Evolutionary conservation across 305 asterid species (phyloP).

Genomic region (Fraxinus ornus): DNA sequence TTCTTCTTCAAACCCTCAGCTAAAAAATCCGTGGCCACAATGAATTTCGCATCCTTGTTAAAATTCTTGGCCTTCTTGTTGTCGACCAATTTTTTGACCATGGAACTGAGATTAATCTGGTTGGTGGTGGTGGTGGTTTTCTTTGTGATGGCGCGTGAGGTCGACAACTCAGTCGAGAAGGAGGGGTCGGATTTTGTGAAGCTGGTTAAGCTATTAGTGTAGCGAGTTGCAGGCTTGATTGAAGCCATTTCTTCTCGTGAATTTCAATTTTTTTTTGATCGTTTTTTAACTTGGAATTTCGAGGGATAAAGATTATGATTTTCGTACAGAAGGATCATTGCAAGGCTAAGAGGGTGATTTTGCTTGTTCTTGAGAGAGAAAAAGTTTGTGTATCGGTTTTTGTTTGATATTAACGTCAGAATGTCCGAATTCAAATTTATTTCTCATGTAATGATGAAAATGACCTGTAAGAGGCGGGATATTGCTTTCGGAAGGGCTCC

Average conservation of each 20-base stretch:
- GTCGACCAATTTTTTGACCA: constrained; percentile 71
- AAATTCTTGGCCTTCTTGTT: constrained; percentile 47
- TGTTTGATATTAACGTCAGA: constrained; percentile 27
- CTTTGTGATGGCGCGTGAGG: constrained; percentile 47
- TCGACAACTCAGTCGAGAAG: constrained; percentile 50
- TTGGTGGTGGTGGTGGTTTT: neutral
- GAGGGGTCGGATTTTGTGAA: constrained; percentile 71
- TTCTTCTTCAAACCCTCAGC: constrained; percentile 75
- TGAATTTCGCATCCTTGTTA: constrained; percentile 43
- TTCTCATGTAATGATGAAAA: constrained; percentile 29
- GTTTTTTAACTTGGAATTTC: neutral
- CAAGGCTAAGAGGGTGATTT: neutral
- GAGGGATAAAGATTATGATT: constrained; percentile 19
- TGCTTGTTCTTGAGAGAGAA: neutral
- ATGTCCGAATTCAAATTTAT: constrained; percentile 44
- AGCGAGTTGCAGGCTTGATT: constrained; percentile 66
- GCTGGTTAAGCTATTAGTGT: constrained; percentile 48
- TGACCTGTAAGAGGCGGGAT: constrained; percentile 34
- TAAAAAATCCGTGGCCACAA: constrained; percentile 53
- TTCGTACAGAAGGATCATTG: constrained; percentile 12
- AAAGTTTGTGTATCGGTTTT: constrained; percentile 11
- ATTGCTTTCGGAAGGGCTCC: neutral
- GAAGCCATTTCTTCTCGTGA: constrained; percentile 52
- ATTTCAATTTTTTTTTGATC: neutral
- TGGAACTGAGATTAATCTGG: constrained; percentile 43